Conservation (phyloP, 2,329 filamentous ascomycete genomes). For the Penicillium sp. region DNA sequence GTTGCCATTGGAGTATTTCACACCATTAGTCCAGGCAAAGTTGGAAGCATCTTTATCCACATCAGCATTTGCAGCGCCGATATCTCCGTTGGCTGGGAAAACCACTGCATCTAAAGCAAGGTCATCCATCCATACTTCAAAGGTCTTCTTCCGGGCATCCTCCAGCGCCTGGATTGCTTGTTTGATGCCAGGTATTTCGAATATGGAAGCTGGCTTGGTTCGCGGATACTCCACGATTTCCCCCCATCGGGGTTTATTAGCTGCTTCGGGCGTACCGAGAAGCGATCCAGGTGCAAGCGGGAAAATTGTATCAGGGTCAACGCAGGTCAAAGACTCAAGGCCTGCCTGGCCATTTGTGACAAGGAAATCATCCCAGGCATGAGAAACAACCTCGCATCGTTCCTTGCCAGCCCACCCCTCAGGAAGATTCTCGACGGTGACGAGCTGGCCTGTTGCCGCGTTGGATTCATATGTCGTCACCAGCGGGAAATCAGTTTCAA, state of each 20-base stretch:
- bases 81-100: constrained; percentile 57
- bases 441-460: constrained; percentile 33
- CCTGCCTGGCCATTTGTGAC: constrained; percentile 45
- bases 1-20: constrained; percentile 60
- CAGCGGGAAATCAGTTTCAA: constrained; percentile 40
- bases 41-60: constrained; percentile 32
- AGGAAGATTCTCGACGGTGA: constrained; percentile 49
- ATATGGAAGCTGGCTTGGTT: constrained; percentile 40
- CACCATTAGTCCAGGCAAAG: constrained; percentile 54
- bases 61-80: constrained; percentile 56
- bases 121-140: constrained; percentile 57
- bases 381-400: constrained; percentile 54
- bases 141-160: constrained; percentile 52
- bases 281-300: constrained; percentile 36
- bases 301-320: constrained; percentile 47
- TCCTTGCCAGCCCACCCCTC: constrained; percentile 54
- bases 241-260: constrained; percentile 30
- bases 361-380: constrained; percentile 59
- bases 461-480: constrained; percentile 40
- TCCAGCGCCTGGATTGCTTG: constrained; percentile 53
- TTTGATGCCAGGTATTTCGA: constrained; percentile 46
- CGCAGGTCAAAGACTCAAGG: constrained; percentile 42
- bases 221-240: constrained; percentile 33
- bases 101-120: constrained; percentile 51
- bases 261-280: constrained; percentile 26